These are phyloP conservation scores for Mucor sp. DNA, from an alignment of 371 early-diverging fungal species.

Conservation along the genomic window DNA sequence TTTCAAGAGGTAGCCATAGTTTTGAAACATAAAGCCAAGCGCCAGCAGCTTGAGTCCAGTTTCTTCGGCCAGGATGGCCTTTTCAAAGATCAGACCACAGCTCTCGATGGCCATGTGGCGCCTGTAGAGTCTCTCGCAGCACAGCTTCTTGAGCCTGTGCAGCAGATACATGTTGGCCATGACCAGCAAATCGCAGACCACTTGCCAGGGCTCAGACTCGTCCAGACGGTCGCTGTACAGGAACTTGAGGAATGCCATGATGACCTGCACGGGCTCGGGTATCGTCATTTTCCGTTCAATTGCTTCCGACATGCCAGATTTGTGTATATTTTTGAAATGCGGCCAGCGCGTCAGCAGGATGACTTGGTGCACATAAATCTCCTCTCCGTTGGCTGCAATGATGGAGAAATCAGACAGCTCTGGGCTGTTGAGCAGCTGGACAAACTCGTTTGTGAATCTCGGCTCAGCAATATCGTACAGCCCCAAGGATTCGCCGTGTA, in stretches of 20 bases:
- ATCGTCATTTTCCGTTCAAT: conserved; percentile 48
- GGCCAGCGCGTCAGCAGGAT: conserved; percentile 70
- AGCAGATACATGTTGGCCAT: conserved; percentile 62
- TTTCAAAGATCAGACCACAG: conserved; percentile 58
- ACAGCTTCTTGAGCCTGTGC: conserved; percentile 59
- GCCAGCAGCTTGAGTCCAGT: conserved; percentile 51
- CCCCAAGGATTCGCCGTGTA: conserved; percentile 60
- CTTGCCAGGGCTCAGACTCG: conserved; percentile 39
- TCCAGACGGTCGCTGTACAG: conserved; percentile 66
- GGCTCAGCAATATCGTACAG: conserved; percentile 57
- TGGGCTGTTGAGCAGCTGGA: conserved; percentile 49
- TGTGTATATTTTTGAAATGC: conserved; percentile 55
- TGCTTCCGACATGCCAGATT: conserved; percentile 64
- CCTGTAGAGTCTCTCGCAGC: conserved; percentile 51
- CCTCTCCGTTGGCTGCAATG: conserved; percentile 35
- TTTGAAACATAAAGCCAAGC: conserved; percentile 53
- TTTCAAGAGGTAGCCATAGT: conserved; percentile 56
- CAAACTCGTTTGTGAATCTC: conserved; percentile 45
- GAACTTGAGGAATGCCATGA: conserved; percentile 59
- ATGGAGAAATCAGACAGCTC: conserved; percentile 64
- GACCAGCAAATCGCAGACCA: conserved; percentile 56
- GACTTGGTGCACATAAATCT: conserved; percentile 62
- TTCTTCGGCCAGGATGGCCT: conserved; percentile 56
- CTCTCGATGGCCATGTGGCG: conserved; percentile 53
- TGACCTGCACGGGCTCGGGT: conserved; percentile 55